Conservation (phyloP, 805 yeast species). For the Saccharomycopsis oosterbeekiorum region DNA sequence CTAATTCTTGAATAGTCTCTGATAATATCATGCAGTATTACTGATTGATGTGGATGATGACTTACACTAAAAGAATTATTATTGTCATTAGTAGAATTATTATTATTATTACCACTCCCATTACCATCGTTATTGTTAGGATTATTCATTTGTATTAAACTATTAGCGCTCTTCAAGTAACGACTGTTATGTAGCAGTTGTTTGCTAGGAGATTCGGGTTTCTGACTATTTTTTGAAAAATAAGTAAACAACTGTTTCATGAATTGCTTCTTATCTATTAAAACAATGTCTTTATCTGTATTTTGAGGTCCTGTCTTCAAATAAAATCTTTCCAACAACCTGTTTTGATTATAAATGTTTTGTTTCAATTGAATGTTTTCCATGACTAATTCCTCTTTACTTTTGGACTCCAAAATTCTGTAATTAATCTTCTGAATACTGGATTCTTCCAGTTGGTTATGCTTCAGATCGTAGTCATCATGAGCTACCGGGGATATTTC, state of each 20-base stretch:
- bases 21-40: neutral
- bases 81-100: neutral
- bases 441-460: neutral
- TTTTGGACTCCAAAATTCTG: slow-evolving; percentile 3
- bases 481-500: neutral
- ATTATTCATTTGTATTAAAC: neutral
- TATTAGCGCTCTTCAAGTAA: neutral
- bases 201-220: neutral
- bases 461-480: neutral
- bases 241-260: neutral
- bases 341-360: slow-evolving; percentile 6
- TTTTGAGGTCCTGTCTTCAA: neutral
- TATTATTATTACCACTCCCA: neutral
- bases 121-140: too few relatives aligned
- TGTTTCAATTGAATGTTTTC: slow-evolving; percentile 15
- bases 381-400: slow-evolving; percentile 14
- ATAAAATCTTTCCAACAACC: slow-evolving; percentile 3
- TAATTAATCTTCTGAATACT: slow-evolving; percentile 1
- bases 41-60: neutral
- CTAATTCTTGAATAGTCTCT: neutral
- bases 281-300: slow-evolving; percentile 5
- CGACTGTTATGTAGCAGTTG: neutral
- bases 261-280: slow-evolving; percentile 14
- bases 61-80: neutral
- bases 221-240: neutral